phyloP scores from a whole-genome alignment of 2,329 filamentous ascomycete genomes.

The Pyrenophora teres region DNA sequence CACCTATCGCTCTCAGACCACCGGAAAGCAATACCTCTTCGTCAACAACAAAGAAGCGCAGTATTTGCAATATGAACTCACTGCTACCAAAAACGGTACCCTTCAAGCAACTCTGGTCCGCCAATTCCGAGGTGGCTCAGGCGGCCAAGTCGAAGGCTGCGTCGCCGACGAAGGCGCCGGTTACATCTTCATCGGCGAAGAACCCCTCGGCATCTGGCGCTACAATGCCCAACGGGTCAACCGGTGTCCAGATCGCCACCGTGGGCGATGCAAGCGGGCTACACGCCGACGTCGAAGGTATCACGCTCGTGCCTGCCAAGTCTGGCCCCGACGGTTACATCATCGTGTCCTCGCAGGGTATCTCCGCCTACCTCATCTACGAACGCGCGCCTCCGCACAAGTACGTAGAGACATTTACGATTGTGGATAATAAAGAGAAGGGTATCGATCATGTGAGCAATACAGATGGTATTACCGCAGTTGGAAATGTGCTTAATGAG shows the following conservation, averaged over 20 bases:
- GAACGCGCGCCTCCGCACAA: conserved; percentile 55
- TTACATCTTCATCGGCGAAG: conserved; percentile 59
- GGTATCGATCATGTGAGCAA: conserved; percentile 58
- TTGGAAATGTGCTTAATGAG: conserved; percentile 51
- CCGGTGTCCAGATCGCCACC: conserved; percentile 45
- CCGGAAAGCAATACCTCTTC: conserved; percentile 59
- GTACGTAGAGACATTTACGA: conserved; percentile 57
- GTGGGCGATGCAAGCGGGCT: conserved; percentile 54
- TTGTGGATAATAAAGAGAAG: conserved; percentile 50
- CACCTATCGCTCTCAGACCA: conserved; percentile 55
- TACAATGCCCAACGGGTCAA: conserved; percentile 54
- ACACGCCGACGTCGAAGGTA: conserved; percentile 60
- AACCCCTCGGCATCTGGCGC: conserved; percentile 58
- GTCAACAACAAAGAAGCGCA: conserved; percentile 60
- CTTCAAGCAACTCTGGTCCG: conserved; percentile 56
- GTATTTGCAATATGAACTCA: conserved; percentile 60
- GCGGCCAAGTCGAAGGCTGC: conserved; percentile 61
- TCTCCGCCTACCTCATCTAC: conserved; percentile 60
- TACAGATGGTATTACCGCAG: conserved; percentile 58
- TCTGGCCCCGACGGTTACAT: conserved; percentile 55
- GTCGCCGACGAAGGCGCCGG: conserved; percentile 59
- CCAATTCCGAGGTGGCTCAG: conserved; percentile 57
- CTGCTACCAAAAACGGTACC: conserved; percentile 47
- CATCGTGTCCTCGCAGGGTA: conserved; percentile 59
- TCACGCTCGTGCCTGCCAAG: conserved; percentile 56